phyloP scores from a whole-genome alignment of 306 rosid species.

The Argentina anserina region DNA sequence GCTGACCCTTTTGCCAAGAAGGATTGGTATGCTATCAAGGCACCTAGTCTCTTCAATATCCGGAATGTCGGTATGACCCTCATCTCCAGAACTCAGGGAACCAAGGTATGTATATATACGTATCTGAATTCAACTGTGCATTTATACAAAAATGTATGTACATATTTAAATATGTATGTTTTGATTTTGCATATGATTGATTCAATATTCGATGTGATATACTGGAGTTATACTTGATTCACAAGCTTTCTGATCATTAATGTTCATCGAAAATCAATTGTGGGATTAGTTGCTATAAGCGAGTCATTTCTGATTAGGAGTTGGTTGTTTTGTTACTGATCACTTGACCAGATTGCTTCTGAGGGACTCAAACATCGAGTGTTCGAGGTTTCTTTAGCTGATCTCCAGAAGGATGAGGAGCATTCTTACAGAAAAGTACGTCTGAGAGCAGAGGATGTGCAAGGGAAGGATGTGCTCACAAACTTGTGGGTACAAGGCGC shows the following conservation, averaged over 20 bases:
- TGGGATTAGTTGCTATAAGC: not conserved
- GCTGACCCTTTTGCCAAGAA: constrained; percentile 40
- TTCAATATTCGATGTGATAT: too few relatives aligned
- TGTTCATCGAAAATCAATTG: too few relatives aligned
- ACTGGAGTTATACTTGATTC: too few relatives aligned
- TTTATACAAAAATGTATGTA: not conserved
- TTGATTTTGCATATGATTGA: not conserved
- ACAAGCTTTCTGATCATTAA: too few relatives aligned
- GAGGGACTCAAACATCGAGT: constrained; percentile 45
- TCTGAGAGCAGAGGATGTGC: constrained; percentile 44
- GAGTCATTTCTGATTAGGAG: not conserved
- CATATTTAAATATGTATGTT: not conserved
- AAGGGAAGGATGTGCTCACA: constrained; percentile 37
- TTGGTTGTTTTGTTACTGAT: not conserved
- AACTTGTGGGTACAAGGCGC: constrained; percentile 39
- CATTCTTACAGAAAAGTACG: constrained; percentile 43
- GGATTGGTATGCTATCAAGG: constrained; percentile 40
- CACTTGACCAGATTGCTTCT: constrained; percentile 48
- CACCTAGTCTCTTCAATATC: constrained; percentile 28
- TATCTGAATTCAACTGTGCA: not conserved
- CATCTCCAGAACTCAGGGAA: constrained; percentile 44
- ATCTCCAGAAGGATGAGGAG: constrained; percentile 41
- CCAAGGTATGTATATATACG: constrained; percentile 24
- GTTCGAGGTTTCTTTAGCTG: constrained; percentile 42
- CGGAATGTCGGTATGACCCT: constrained; percentile 40